Base-by-base conservation (phyloP, 2,329 filamentous ascomycete genomes). In the Penicillium italicum region DNA sequence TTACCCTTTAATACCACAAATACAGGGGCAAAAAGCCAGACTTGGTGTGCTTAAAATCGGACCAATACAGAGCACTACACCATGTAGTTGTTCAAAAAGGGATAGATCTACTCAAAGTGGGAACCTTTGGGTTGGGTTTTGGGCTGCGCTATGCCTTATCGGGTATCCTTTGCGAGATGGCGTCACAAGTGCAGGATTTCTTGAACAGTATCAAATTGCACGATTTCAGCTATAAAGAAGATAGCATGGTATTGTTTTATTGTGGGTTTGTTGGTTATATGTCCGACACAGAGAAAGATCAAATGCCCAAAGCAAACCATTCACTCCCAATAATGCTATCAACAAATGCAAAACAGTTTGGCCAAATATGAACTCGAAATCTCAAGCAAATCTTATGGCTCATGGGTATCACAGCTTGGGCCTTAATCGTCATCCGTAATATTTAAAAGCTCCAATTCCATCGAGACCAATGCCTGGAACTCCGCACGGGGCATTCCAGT, bases 401-500 rank as follows among this genome's bases (percentile, higher is more conserved):
- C 58, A 55, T 61, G 59, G 66, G 62, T 66, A 68, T 62, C 58
- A 63, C 40, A 56, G 42, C 24, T 55, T 37, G 10, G 30, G 41
- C 18, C 24, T 59, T 47, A 62, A 16, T 80, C 74, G 58, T 79
- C 77, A 55, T 85, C 83, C 53, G 84, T 72, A 65, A 86, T 66
- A 50, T 79, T 76, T 60, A 87, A 66, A 22, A 83, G 74, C 47
- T 86, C 82, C 63, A 87, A 66, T 66, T 87, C 85, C 42, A 77
- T 79, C 66, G 76, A 75, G n/a, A 87, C 79, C 45, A 86, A 73
- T 26, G 78, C 72, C 67, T 83, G 79, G 68, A 87, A 87, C 55
- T 86, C 84, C 22, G 75, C 73, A 36, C 80, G 73, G 18, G 80
- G 77, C 60, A 87, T 84, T 1, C 85, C 85, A 3, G 80, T 80